A percentile compares a stretch with the other conserved stretches of the same genome.
Conservation (phyloP, 768 basidiomycete species). For the Xerocomus spinulosus region DNA sequence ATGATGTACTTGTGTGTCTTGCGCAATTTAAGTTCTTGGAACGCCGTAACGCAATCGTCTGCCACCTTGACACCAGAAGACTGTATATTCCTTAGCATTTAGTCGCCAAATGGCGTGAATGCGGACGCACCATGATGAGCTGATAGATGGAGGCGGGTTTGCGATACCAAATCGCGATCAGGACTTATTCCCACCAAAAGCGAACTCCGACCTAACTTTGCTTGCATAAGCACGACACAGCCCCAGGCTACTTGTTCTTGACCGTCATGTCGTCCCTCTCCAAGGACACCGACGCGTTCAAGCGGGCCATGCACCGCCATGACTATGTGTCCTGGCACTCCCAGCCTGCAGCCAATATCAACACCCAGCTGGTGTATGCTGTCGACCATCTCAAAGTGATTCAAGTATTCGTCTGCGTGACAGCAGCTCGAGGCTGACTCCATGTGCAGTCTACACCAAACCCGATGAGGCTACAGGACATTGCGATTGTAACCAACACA, state of each 20-base stretch:
- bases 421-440: constrained; percentile 6
- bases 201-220: constrained; percentile 26
- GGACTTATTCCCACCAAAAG: not conserved
- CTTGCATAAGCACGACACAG: constrained; percentile 23
- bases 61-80: constrained; percentile 45
- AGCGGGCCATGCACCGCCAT: constrained; percentile 56
- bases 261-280: constrained; percentile 59
- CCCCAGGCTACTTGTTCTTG: not conserved
- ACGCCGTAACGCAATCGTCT: constrained; percentile 40
- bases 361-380: constrained; percentile 83
- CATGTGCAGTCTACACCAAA: constrained; percentile 53
- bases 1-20: constrained; percentile 83
- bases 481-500: constrained; percentile 76
- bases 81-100: constrained; percentile 10
- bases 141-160: constrained; percentile 18
- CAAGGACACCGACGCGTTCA: constrained; percentile 71
- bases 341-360: constrained; percentile 81
- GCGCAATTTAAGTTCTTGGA: constrained; percentile 19
- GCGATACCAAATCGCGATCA: constrained; percentile 27
- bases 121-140: constrained; percentile 29
- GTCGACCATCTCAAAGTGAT: constrained; percentile 75
- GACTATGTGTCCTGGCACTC: constrained; percentile 80
- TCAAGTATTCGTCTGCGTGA: constrained; percentile 4
- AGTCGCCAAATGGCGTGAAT: not conserved
- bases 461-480: constrained; percentile 84